Base-by-base conservation (phyloP, 805 yeast genomes). In the Yamadazyma nakazawae region DNA sequence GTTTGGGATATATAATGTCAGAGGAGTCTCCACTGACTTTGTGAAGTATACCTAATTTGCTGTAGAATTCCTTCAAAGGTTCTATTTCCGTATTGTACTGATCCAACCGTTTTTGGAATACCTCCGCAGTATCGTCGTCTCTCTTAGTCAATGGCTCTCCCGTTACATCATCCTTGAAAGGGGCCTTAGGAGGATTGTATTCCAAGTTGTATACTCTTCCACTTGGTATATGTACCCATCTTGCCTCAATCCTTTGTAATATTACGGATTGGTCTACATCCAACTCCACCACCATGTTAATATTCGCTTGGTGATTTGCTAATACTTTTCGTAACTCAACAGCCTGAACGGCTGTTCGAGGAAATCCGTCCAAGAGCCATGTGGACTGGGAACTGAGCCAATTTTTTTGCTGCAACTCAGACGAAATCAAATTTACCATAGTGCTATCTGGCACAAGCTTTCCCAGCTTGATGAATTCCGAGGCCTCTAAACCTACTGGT, bases 351-450 rank as follows among this genome's bases (percentile, higher is more conserved):
- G 69, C 59, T 0, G 94, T 92, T 51, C 98, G 73, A 5, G 98
- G 98, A 58, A 90, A 92, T 37, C 98, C 98, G 62, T 91, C 98
- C 41, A 92, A 70, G 26, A 91, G 69, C 88, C 96, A 91, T 5
- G 81, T 67, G 1, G 81, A 54, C 1, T 64, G 45, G 0, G 64
- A 38, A 32, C 68, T 64, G 16, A 82, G 68, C 75, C 84, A 79
- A 8, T 63, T 56, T 6, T 64, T 57, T 5, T 51, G 45, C 7
- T 54, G 43, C 46, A 89, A 63, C 43, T 85, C 84, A 12, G 61
- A 50, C 1, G 74, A 69, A 1, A 89, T 78, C 26, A 89, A 59
- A 2, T 63, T 66, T 2, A 83, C 82, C 78, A 91, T 85, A 13
- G 81, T 64, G 0, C 63, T 50, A 61, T 92, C 96, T 0, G 97